Evolutionary conservation across 1,284 basidiomycete genomes (phyloP).

Genomic region (Phlebopus sp.): DNA sequence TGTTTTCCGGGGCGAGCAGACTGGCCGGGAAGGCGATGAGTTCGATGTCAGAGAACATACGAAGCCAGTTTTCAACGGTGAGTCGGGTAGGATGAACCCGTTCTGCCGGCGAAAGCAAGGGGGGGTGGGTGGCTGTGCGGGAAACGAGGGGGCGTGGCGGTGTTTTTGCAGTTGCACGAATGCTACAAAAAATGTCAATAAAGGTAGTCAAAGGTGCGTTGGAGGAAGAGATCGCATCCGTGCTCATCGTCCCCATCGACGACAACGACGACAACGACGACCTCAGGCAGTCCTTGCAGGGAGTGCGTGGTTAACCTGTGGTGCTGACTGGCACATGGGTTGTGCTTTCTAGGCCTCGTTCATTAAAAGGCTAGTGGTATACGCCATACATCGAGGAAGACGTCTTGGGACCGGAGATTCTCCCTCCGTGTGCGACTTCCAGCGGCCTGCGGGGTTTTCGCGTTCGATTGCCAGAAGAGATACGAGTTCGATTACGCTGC

Average conservation of each 20-base stretch:
- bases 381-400: no score
- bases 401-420: no score
- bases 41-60: neutral
- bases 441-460: no score
- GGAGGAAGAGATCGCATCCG: neutral
- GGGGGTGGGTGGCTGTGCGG: neutral
- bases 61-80: neutral
- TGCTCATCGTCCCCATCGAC: no score
- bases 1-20: neutral
- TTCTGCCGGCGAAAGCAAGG: slow-evolving; percentile 3
- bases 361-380: no score
- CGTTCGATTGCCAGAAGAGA: no score
- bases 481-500: no score
- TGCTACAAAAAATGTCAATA: neutral
- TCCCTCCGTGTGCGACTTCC: no score
- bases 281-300: neutral
- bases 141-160: neutral
- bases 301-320: neutral
- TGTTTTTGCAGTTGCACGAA: neutral
- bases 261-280: neutral
- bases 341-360: neutral
- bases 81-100: neutral
- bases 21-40: neutral
- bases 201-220: neutral
- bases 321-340: neutral